A percentile compares a stretch with the other conserved stretches of the same genome.
These are phyloP conservation scores for Kernera saxatilis DNA, from an alignment of 345 rosid species.

Conservation along the genomic window DNA sequence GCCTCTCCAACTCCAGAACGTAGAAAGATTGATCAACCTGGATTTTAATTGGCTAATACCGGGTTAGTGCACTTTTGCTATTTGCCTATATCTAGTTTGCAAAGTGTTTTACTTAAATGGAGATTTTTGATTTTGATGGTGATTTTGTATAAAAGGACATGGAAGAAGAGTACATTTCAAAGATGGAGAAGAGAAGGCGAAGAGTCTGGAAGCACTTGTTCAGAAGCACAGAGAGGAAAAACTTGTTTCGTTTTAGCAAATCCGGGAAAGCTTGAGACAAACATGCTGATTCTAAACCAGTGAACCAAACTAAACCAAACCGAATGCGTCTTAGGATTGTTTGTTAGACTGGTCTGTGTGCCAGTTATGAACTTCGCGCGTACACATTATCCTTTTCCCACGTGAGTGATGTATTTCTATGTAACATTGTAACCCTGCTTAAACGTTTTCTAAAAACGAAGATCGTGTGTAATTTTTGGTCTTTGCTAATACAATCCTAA, in stretches of 20 bases:
- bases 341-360: neutral
- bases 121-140: neutral
- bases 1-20: constrained; percentile 28
- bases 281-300: neutral
- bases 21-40: constrained; percentile 20
- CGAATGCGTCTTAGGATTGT: neutral
- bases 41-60: constrained; percentile 31
- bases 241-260: constrained; percentile 10
- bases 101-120: neutral
- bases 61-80: constrained; percentile 13
- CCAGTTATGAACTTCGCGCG: neutral
- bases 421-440: neutral
- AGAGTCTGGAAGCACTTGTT: constrained; percentile 25
- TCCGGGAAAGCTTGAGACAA: constrained; percentile 2
- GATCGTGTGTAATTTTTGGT: too few species aligned
- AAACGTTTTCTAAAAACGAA: neutral
- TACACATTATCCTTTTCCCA: neutral
- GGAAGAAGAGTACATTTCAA: constrained; percentile 27
- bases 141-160: constrained; percentile 19
- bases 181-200: constrained; percentile 23
- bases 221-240: constrained; percentile 25
- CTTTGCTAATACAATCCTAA: too few species aligned
- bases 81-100: neutral
- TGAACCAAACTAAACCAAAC: neutral
- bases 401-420: neutral